These are phyloP conservation scores for Clitopilus passeckerianus DNA, from an alignment of 768 basidiomycete species.

Conservation along the genomic window DNA sequence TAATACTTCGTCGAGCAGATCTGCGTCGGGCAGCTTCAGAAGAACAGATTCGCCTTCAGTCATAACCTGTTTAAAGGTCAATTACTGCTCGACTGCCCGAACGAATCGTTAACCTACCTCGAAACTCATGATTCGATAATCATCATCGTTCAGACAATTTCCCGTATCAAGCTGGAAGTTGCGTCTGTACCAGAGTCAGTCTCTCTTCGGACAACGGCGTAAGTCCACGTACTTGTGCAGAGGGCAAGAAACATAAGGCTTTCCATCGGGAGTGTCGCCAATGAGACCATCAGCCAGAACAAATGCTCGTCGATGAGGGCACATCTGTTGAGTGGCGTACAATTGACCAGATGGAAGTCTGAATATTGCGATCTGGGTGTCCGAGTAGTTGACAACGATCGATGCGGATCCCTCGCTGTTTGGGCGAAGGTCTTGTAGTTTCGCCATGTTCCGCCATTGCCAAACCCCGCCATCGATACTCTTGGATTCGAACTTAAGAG, in stretches of 20 bases:
- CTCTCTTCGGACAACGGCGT: not conserved
- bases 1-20: slow-evolving; percentile 1
- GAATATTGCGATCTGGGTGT: slow-evolving; percentile 66
- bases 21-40: not conserved
- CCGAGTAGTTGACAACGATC: slow-evolving; percentile 54
- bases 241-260: slow-evolving; percentile 45
- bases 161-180: slow-evolving; percentile 1
- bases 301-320: slow-evolving; percentile 51
- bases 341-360: slow-evolving; percentile 53
- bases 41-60: not conserved
- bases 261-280: slow-evolving; percentile 55
- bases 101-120: not conserved
- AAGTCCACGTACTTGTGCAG: slow-evolving; percentile 41
- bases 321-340: slow-evolving; percentile 69
- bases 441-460: slow-evolving; percentile 52
- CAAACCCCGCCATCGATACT: slow-evolving; percentile 40
- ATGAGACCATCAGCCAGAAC: slow-evolving; percentile 69
- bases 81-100: not conserved
- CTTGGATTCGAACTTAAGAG: slow-evolving; percentile 36
- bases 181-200: not conserved
- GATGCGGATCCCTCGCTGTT: slow-evolving; percentile 42
- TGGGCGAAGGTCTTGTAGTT: slow-evolving; percentile 40
- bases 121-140: not conserved
- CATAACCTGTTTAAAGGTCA: not conserved
- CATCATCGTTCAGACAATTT: slow-evolving; percentile 1